Evolutionary conservation across 202 grass and related monocot genomes (phyloP), one percentile per base, ranked within the genome.

Genomic region (Carex arenaria): DNA sequence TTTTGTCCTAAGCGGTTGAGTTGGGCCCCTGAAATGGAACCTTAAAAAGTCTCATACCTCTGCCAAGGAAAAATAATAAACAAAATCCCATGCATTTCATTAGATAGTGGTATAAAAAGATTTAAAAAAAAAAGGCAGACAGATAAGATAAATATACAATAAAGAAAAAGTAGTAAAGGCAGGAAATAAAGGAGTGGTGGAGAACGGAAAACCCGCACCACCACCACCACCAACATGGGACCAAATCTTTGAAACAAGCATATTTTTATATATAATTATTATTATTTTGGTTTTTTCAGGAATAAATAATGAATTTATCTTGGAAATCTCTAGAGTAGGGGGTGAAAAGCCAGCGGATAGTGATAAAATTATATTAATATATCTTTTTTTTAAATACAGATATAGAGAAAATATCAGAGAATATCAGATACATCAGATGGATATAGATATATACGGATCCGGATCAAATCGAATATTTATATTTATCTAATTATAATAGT

Each of bases 151-250:
- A 32, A 81, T 65, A 67, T n/a, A 65, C 12, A 7, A 51, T 28
- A 47, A 51, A 67, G 61, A 82, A 82, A 66, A 65, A 49, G 28
- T 51, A 66, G 49, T 51, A 82, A 82, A 82, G 43, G 9, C 31
- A 65, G 42, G 64, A 63, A 45, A 51, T 1, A 51, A 65, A 65
- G 36, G 2, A 18, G 40, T 31, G 22, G 79, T 65, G 62, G 7
- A 67, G 61, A 82, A 67, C 61, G 63, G 60, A 54, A 82, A 65
- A 63, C 40, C 19, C 59, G 60, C 79, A 82, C 38, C 26, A 26
- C 26, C 26, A 26, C 26, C 34, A 36, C 4, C 4, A 36, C 78
- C 51, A 75, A 49, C 72, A 55, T 32, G 49, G 45, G 23, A 75
- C 49, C 49, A 32, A 54, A 75, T 75, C 49, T 55, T 75, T 53